Percentiles rank a stretch among this genome's conserved stretches.
Conservation (phyloP, 306 rosid species). For the Herpetospermum pedunculosum region DNA sequence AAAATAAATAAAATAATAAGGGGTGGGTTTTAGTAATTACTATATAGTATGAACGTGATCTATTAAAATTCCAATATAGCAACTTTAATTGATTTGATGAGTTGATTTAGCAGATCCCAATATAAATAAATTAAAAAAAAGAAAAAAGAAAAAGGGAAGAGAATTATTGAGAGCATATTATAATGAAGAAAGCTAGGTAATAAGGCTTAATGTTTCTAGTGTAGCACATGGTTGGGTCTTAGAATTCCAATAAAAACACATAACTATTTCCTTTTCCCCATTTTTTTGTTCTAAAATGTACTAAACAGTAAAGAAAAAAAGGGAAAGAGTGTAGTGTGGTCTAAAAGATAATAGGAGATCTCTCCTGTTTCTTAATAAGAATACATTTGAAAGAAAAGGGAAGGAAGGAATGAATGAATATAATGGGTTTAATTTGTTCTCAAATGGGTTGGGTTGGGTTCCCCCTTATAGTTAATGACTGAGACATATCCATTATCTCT, state of each 20-base stretch:
- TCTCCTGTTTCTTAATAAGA: not conserved
- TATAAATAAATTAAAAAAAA: not conserved
- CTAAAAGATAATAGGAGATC: not conserved
- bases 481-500: not conserved
- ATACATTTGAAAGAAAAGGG: no score
- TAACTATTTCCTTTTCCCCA: no score
- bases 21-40: not conserved
- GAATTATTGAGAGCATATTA: not conserved
- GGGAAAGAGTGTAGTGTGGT: not conserved
- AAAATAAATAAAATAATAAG: no score
- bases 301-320: not conserved
- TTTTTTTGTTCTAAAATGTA: no score
- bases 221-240: no score
- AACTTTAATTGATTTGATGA: not conserved
- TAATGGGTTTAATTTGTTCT: not conserved
- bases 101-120: not conserved
- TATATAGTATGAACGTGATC: not conserved
- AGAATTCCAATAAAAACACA: no score
- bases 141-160: no score
- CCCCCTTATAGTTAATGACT: not conserved
- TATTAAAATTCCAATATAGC: not conserved
- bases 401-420: no score
- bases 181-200: no score
- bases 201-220: no score
- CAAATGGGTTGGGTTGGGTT: not conserved